A percentile compares a stretch with the other conserved stretches of the same genome.
phyloP scores from a whole-genome alignment of 345 rosid species.

The Angophora floribunda region DNA sequence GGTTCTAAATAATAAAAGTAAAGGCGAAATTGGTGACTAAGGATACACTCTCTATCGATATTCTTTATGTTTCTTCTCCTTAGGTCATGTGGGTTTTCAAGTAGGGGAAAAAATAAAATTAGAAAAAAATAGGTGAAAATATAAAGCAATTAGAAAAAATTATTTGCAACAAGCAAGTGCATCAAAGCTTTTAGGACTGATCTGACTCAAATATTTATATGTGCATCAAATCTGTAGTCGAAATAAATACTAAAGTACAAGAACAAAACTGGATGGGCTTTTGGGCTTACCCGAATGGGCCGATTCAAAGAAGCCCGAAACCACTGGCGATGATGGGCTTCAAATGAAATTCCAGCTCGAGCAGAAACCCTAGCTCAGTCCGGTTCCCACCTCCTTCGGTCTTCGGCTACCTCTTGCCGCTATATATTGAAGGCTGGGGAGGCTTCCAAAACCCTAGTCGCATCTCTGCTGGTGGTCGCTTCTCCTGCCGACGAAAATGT shows the following conservation, averaged over 20 bases:
- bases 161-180: neutral
- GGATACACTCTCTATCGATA: neutral
- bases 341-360: fast-evolving
- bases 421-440: neutral
- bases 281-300: neutral
- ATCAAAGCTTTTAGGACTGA: neutral
- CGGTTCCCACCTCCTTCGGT: neutral
- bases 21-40: neutral
- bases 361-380: neutral
- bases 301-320: neutral
- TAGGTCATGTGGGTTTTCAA: too few relatives aligned
- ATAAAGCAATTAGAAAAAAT: neutral
- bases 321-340: neutral
- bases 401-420: neutral
- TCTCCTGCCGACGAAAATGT: conserved; percentile 51
- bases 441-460: neutral
- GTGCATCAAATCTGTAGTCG: fast-evolving
- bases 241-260: neutral
- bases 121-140: neutral
- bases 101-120: too few relatives aligned
- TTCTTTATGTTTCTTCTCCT: too few relatives aligned
- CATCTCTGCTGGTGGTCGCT: neutral
- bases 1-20: neutral
- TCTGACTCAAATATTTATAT: neutral
- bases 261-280: neutral